Base-by-base conservation (phyloP, 495 filamentous ascomycete species). In the Viridothelium virens region DNA sequence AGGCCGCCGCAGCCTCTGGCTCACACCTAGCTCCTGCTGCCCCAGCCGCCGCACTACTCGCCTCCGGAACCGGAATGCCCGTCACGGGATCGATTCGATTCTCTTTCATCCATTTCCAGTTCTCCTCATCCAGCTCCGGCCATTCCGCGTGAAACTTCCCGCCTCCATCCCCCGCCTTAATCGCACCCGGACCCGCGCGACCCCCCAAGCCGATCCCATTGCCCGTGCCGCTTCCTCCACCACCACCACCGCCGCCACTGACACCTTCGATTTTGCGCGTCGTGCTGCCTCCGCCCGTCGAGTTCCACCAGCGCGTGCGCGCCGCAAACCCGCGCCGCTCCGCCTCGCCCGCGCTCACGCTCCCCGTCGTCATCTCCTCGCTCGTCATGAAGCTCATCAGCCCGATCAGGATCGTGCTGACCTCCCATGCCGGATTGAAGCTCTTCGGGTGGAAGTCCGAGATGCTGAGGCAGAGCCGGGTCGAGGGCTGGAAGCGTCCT, bases 391-490 rank as follows among this genome's bases (percentile, higher is more conserved):
- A 98, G 48, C 88, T 92, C 65, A 97, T 81, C 18, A 98, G 81
- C 47, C 94, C 94, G 67, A 96, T 96, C 25, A 98, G 80, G 70
- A 98, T 98, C 2, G 94, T 98, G 53, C 87, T 91, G 11, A 97
- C 94, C 70, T 96, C 91, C 94, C 94, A 98, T n/a, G 94, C 92
- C 10, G 94, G 94, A 74, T 98, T 98, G 83, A 98, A 98, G 47
- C 89, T 92, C 71, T 92, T 92, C 0, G 94, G 94, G 75, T 98
- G 94, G 78, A 97, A 98, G 75, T 98, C 94, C 68, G 86, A 90
- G 71, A 97, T 98, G 74, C 88, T 91, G 64, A 97, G 89, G 71
- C 95, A 97, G 18, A 98, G 86, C 25, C 95, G 87, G 10, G 90
- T 91, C 1, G 87, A 91, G 10, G 92, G 91, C 74, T 96, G 91